Conservation (phyloP, 2,329 filamentous ascomycete genomes). For the Eutypa lata region DNA sequence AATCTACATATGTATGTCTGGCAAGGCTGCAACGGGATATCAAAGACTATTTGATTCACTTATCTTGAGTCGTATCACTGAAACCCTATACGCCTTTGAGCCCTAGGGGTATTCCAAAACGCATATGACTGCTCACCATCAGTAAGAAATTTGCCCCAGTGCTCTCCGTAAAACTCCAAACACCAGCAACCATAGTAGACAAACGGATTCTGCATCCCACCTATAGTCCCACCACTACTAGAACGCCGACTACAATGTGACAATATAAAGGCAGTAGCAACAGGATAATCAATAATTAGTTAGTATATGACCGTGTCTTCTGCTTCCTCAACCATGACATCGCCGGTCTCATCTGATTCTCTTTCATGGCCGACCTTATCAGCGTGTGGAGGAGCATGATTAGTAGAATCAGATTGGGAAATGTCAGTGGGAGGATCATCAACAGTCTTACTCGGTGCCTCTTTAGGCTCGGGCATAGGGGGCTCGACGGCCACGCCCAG, state of each 20-base stretch:
- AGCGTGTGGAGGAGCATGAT: slow-evolving; percentile 26
- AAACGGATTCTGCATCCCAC: neutral
- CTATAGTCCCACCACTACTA: neutral
- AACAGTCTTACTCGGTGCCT: slow-evolving; percentile 43
- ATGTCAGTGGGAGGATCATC: slow-evolving; percentile 36
- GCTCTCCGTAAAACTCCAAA: neutral
- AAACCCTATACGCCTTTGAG: neutral
- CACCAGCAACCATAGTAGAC: neutral
- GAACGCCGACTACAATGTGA: slow-evolving; percentile 4
- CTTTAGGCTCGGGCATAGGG: slow-evolving; percentile 29
- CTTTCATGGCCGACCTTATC: slow-evolving; percentile 33
- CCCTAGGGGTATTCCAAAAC: neutral
- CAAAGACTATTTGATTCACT: neutral
- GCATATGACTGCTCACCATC: neutral
- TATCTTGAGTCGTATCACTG: neutral
- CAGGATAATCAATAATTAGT: slow-evolving; percentile 3
- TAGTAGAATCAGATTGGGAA: slow-evolving; percentile 34
- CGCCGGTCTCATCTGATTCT: slow-evolving; percentile 64
- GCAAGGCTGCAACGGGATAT: neutral
- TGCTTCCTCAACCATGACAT: slow-evolving; percentile 78
- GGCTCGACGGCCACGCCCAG: slow-evolving; percentile 29
- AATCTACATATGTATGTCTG: neutral
- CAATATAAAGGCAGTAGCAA: slow-evolving; percentile 2
- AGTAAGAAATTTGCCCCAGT: neutral
- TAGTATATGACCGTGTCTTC: slow-evolving; percentile 93